Percentiles rank a stretch among this genome's conserved stretches.
Conservation (phyloP, 225 moss, liverwort and hornwort genomes). For the Neckera pumila region DNA sequence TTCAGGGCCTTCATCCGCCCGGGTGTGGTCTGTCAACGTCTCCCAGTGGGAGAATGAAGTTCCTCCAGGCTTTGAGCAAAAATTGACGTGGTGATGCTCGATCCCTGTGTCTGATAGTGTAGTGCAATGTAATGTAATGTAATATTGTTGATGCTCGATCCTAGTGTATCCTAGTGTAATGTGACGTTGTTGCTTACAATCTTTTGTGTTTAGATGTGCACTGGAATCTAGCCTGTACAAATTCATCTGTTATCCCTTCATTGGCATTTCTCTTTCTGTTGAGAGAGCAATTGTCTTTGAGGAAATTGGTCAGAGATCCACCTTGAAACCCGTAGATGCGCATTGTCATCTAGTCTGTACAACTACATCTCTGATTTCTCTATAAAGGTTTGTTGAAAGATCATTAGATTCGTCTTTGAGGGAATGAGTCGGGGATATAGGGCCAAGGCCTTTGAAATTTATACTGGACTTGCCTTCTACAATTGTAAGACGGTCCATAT, state of each 20-base stretch:
- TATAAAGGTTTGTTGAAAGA: background rate
- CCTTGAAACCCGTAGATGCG: background rate
- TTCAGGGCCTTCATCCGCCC: constrained; percentile 34
- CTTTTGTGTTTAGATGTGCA: background rate
- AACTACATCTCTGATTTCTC: background rate
- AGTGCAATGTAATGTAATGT: background rate
- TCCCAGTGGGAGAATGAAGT: constrained; percentile 38
- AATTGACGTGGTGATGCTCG: constrained; percentile 19
- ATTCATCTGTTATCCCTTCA: background rate
- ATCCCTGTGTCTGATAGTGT: background rate
- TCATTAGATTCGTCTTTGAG: background rate
- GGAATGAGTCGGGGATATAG: background rate
- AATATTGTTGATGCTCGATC: background rate
- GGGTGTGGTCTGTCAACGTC: constrained; percentile 25
- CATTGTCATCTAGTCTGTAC: background rate
- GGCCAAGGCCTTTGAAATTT: background rate
- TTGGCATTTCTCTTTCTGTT: background rate
- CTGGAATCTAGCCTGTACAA: background rate
- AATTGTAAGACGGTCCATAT: background rate
- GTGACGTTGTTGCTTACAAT: background rate
- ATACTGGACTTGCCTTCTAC: background rate
- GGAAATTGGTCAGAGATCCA: background rate
- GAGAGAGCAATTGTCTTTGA: background rate
- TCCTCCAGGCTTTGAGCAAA: constrained; percentile 26
- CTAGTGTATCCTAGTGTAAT: background rate